These are phyloP conservation scores for Zymoseptoria passerinii DNA, from an alignment of 2,329 filamentous ascomycete species.

Conservation along the genomic window DNA sequence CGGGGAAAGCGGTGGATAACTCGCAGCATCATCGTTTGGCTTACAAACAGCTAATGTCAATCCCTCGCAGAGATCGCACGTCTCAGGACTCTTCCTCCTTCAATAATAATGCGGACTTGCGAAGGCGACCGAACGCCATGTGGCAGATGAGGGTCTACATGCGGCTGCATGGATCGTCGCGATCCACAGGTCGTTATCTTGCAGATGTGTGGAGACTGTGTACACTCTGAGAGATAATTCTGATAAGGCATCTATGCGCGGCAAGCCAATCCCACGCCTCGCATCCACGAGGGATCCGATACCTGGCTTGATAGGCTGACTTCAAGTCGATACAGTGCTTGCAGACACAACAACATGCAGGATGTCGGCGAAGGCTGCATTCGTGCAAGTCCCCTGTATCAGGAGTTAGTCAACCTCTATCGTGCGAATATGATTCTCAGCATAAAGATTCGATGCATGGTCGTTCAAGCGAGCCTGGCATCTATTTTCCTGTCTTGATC, in stretches of 20 bases:
- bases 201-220: constrained; percentile 2
- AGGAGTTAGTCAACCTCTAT: not conserved
- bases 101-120: too few relatives aligned
- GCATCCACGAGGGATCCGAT: constrained; percentile 3
- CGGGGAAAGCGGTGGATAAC: too few relatives aligned
- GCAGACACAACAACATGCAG: constrained; percentile 2
- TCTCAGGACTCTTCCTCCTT: too few relatives aligned
- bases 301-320: constrained; percentile 7
- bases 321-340: not conserved
- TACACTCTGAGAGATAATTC: constrained; percentile 8
- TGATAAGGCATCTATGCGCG: not conserved
- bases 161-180: not conserved
- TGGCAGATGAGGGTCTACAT: not conserved
- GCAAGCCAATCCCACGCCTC: constrained; percentile 1
- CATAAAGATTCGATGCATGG: not conserved
- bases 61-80: too few relatives aligned
- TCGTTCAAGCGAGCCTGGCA: not conserved
- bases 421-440: not conserved
- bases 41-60: too few relatives aligned
- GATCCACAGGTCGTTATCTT: constrained; percentile 1
- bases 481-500: not conserved
- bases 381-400: not conserved
- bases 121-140: not conserved
- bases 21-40: too few relatives aligned
- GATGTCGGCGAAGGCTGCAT: not conserved